These are phyloP conservation scores for Teratosphaeria viscida DNA, from an alignment of 2,329 filamentous ascomycete species.

Conservation along the genomic window DNA sequence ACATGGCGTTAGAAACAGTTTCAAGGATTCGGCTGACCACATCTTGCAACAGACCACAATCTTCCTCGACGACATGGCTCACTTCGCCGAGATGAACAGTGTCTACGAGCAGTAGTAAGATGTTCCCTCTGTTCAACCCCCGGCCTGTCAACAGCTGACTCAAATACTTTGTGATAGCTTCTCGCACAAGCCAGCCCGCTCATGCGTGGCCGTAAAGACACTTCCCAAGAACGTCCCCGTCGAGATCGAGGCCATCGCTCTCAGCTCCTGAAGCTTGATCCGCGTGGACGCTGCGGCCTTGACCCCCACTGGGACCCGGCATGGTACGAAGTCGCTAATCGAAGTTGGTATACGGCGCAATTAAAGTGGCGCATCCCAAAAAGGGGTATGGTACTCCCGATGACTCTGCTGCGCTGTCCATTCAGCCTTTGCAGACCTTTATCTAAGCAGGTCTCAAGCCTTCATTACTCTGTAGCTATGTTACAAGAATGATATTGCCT, in stretches of 20 bases:
- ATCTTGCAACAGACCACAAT: slow-evolving; percentile 40
- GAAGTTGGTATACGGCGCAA: background rate
- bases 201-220: slow-evolving; percentile 82
- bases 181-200: slow-evolving; percentile 70
- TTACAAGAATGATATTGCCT: background rate
- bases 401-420: background rate
- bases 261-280: slow-evolving; percentile 19
- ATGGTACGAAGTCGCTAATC: background rate
- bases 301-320: background rate
- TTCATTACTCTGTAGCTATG: background rate
- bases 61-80: slow-evolving; percentile 83
- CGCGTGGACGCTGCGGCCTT: background rate
- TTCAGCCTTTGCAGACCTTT: background rate
- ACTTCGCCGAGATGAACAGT: slow-evolving; percentile 79
- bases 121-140: background rate
- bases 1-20: too few species aligned
- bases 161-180: slow-evolving; percentile 36
- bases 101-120: slow-evolving; percentile 62
- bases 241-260: slow-evolving; percentile 81
- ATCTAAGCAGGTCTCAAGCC: background rate
- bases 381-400: background rate
- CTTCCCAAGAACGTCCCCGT: slow-evolving; percentile 78
- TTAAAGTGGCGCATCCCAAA: background rate
- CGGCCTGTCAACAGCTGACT: background rate
- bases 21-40: background rate